Evolutionary conservation across 345 rosid genomes (phyloP), one percentile per base, ranked within the genome.

Genomic region (Cardamine occulta): DNA sequence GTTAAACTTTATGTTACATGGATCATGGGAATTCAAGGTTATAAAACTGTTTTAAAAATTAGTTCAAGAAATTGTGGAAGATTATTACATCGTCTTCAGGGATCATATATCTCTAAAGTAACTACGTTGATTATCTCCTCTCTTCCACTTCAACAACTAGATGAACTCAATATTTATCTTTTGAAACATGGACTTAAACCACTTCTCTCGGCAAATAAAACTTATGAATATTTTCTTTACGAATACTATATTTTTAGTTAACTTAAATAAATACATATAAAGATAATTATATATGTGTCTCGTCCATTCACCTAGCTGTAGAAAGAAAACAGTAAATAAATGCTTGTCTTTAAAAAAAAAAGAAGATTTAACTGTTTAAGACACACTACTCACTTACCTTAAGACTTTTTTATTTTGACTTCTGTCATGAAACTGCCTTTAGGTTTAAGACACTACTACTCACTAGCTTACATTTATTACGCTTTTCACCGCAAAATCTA

Each of bases 401-500:
- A 2, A 7, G 23, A 18, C 9, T 18, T 18, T 48, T 0, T 4
- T 29, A 23, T 23, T 54, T 63, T 73, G 65, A 74, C 57, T 63
- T 73, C 4, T 73, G 55, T 42, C 45, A 67, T 68, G 40, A 51
- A 55, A 63, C 11, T 73, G 57, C 62, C 48, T 75, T 68, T 68
- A 52, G 58, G 70, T 68, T 62, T 53, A 53, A 61, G 79, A 68
- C 74, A 76, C 45, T 44, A 76, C 45, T 44, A 67, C 68, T 58
- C 68, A 58, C 53, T 63, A 52, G 74, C 48, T 18, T 18, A 68
- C 75, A 76, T 77, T 77, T 70, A 77, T 70, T 70, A 77, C 65
- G 53, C 80, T 76, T 76, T 76, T 61, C 54, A 49, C 79, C 70
- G 56, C 75, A 63, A 77, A 70, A 77, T 77, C 72, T 77, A 70